These are phyloP conservation scores for Mallotus repandus DNA, from an alignment of 441 rosid species.

Conservation along the genomic window DNA sequence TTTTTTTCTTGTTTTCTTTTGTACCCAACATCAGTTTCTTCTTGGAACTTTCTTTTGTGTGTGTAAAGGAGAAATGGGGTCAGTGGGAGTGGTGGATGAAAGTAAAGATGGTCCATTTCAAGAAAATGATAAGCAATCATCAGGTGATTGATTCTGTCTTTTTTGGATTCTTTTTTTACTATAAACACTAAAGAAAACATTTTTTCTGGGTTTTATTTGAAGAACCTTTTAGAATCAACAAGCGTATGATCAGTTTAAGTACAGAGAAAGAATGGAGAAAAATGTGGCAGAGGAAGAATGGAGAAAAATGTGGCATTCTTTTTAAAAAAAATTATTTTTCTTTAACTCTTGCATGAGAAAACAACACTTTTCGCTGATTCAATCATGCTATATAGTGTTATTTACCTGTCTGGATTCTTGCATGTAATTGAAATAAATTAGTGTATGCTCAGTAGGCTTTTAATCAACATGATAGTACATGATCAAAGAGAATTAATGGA, in stretches of 20 bases:
- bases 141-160: neutral
- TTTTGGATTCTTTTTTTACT: neutral
- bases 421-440: neutral
- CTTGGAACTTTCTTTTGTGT: neutral
- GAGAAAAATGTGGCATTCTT: neutral
- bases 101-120: neutral
- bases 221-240: neutral
- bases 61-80: neutral
- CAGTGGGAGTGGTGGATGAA: neutral
- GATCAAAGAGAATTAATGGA: neutral
- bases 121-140: neutral
- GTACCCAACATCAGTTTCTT: neutral
- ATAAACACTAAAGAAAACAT: neutral
- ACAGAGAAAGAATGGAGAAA: neutral
- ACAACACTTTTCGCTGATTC: neutral
- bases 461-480: neutral
- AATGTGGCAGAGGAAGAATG: neutral
- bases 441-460: neutral
- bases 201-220: neutral
- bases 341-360: neutral
- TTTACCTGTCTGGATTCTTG: neutral
- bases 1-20: neutral
- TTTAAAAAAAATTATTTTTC: too few relatives aligned
- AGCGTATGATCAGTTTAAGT: neutral
- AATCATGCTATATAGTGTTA: neutral